A percentile compares a stretch with the other conserved stretches of the same genome.
Conservation (phyloP, 768 basidiomycete genomes). For the Collybia mongolica region DNA sequence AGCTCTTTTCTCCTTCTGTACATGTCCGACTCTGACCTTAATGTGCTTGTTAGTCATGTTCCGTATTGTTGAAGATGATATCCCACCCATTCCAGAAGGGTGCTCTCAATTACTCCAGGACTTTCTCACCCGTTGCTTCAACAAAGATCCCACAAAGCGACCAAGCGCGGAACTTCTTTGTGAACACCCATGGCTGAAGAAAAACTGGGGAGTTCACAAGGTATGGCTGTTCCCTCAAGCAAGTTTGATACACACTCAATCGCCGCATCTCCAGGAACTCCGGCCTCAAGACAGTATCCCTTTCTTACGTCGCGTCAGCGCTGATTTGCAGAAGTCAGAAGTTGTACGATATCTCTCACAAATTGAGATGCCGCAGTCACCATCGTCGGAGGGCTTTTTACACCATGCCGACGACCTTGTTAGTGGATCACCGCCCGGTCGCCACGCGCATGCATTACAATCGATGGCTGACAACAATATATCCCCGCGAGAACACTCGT, state of each 20-base stretch:
- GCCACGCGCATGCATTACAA: conserved; percentile 28
- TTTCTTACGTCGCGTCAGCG: conserved; percentile 88
- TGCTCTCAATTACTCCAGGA: conserved; percentile 75
- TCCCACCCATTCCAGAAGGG: conserved; percentile 81
- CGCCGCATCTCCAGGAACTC: conserved; percentile 55
- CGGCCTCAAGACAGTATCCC: conserved; percentile 95
- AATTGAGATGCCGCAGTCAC: conserved; percentile 42
- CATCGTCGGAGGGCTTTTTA: conserved; percentile 31
- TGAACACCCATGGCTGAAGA: conserved; percentile 89
- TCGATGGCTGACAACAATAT: conserved; percentile 44
- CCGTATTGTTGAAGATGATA: conserved; percentile 91
- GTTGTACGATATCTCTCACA: conserved; percentile 52
- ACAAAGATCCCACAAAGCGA: conserved; percentile 82
- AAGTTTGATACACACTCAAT: not conserved
- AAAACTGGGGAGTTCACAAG: conserved; percentile 76
- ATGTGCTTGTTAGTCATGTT: conserved; percentile 71
- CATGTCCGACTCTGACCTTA: conserved; percentile 4
- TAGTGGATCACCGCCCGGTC: conserved; percentile 34
- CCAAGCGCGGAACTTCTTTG: conserved; percentile 84
- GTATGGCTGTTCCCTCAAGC: conserved; percentile 37
- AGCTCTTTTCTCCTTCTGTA: conserved; percentile 18
- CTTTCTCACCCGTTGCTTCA: conserved; percentile 86
- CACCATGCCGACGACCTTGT: conserved; percentile 32
- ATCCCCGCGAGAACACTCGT: conserved; percentile 71
- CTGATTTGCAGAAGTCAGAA: conserved; percentile 78